Evolutionary conservation across 495 filamentous ascomycete genomes (phyloP), one percentile per base, ranked within the genome.

Genomic region (Penicillium canescens): DNA sequence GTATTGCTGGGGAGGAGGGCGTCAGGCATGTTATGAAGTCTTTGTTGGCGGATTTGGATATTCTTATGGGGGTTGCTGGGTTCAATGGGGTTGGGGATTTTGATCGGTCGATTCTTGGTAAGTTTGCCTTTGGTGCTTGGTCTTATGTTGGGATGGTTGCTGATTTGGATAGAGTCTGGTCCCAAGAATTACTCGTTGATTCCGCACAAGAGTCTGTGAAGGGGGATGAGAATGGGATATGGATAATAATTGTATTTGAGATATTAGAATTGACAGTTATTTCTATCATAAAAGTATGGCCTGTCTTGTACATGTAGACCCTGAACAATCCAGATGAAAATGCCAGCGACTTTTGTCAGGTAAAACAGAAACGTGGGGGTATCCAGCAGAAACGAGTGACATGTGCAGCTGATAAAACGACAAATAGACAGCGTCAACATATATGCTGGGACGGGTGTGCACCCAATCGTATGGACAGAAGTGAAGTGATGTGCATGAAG

Each of bases 11-110:
- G 13, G 82, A 88, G 63, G 61, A 78, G 11, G 82, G 84, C 0
- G 83, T 86, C 10, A 64, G 82, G 0, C 84, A 88, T 71, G 82
- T 87, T 1, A 75, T 87, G 75, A 86, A 84, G 73, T 74, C 75
- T 6, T 65, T 88, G 39, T 55, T 89, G 42, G 84, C 83, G 0
- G 85, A 88, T 46, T 81, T 89, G 28, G 86, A 89, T 69, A 84
- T 86, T 34, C 48, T 85, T 46, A 82, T 88, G 80, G 81, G 77
- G 36, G 77, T 82, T n/a, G 82, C 75, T n/a, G 85, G 85, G 13
- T 83, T 81, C 57, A 74, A 78, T 24, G 67, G 67, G 18, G 61
- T 86, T 11, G 62, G 67, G n/a, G 76, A 85, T 43, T 81, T 86
- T 45, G 71, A 79, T 45, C 52, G 68, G 38, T 62, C 42, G 7